Conservation (phyloP, 805 yeast species). For the Cyberlindnera xylosilytica region DNA sequence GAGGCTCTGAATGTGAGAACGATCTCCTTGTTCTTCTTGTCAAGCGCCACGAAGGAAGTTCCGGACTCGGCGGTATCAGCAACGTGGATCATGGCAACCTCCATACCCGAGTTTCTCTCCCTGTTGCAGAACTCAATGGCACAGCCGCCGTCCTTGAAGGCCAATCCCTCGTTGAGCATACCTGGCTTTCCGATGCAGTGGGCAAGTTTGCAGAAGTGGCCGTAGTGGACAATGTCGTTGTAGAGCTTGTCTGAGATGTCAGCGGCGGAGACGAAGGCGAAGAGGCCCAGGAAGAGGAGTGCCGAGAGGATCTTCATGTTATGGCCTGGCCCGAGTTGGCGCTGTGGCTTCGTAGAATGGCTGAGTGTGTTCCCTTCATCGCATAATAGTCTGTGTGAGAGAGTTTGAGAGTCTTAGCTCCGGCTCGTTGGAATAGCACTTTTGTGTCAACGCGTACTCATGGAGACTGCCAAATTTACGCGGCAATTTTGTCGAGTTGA, state of each 20-base stretch:
- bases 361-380: too few species aligned
- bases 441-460: too few species aligned
- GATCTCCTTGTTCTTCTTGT: slow-evolving; percentile 42
- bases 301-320: not conserved
- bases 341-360: too few species aligned
- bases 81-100: slow-evolving; percentile 17
- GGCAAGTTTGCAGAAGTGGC: slow-evolving; percentile 19
- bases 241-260: slow-evolving; percentile 11
- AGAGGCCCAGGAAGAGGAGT: not conserved
- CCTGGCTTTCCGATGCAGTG: slow-evolving; percentile 21
- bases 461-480: too few species aligned
- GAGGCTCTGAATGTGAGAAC: slow-evolving; percentile 68
- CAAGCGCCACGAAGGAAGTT: slow-evolving; percentile 55
- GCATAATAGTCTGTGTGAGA: too few species aligned
- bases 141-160: slow-evolving; percentile 21
- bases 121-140: slow-evolving; percentile 16
- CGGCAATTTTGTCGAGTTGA: too few species aligned
- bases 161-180: slow-evolving; percentile 11
- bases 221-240: slow-evolving; percentile 20
- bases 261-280: not conserved
- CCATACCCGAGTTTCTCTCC: slow-evolving; percentile 7
- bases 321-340: too few species aligned
- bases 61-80: slow-evolving; percentile 33
- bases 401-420: too few species aligned
- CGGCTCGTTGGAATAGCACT: too few species aligned